A percentile compares a stretch with the other conserved stretches of the same genome.
These are phyloP conservation scores for Earliella scabrosa DNA, from an alignment of 1,284 basidiomycete genomes.

Conservation along the genomic window DNA sequence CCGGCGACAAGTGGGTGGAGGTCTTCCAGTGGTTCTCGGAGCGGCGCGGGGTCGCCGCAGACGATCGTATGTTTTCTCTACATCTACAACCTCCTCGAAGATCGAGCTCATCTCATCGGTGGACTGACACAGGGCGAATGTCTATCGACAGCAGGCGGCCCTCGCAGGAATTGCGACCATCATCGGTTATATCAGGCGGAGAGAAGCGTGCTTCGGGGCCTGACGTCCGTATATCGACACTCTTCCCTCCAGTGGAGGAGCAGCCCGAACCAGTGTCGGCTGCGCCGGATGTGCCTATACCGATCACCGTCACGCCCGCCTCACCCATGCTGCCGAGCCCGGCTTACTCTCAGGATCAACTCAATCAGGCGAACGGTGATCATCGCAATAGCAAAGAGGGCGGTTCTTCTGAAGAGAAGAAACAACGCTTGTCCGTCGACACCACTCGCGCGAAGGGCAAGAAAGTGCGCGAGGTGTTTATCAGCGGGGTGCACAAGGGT, in stretches of 20 bases:
- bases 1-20: conserved; percentile 83
- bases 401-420: conserved; percentile 22
- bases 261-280: conserved; percentile 15
- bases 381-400: conserved; percentile 11
- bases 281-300: conserved; percentile 11
- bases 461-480: conserved; percentile 75
- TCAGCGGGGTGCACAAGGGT: conserved; percentile 72
- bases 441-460: conserved; percentile 47
- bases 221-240: conserved; percentile 7
- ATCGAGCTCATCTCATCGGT: too few species aligned
- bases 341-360: conserved; percentile 17
- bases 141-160: conserved; percentile 37
- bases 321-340: conserved; percentile 38
- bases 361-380: conserved; percentile 15
- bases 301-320: conserved; percentile 54
- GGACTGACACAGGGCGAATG: conserved; percentile 26
- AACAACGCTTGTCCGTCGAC: conserved; percentile 31
- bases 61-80: conserved; percentile 40
- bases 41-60: conserved; percentile 46
- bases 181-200: conserved; percentile 25
- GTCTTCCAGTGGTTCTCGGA: conserved; percentile 87
- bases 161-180: conserved; percentile 28
- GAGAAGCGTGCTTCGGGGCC: conserved; percentile 22
- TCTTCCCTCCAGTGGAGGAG: conserved; percentile 18
- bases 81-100: too few species aligned